Evolutionary conservation across 306 rosid species (phyloP), one percentile per base, ranked within the genome.

Genomic region (Vicia villosa): DNA sequence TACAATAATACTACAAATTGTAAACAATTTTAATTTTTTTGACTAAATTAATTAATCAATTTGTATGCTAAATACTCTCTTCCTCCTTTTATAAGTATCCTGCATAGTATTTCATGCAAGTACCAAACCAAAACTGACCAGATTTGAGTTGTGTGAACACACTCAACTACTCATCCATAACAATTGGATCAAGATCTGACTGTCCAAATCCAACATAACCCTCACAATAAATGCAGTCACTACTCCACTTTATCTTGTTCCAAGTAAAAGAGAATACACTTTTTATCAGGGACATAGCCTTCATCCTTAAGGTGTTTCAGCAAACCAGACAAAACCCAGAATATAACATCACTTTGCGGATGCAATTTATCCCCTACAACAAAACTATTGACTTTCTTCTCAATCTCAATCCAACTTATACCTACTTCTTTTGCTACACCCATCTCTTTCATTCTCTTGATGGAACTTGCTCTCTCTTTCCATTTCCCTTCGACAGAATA

Each of bases 401-500:
- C 86, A 3, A 88, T 82, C 86, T 90, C 97, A 41, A 85, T 80
- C 93, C 96, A 93, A 80, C 97, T 88, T 62, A 80, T 71, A 62
- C 96, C 98, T 38, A 86, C 84, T 80, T 90, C 96, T 84, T 90
- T 93, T 54, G 83, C 78, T 5, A 84, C 80, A 17, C 94, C 86
- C 79, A 79, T 81, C 72, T 85, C 90, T 80, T 88, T 93, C 96
- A 88, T 88, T 61, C 78, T 87, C 85, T 83, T 93, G 15, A 93
- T 82, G 49, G 91, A 74, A 49, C 54, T 59, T 45, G 96, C 98
- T 81, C 98, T 90, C 60, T 91, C 94, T 74, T 86, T 88, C 98
- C 98, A 90, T 60, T 78, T 90, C 77, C 96, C 90, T 77, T 90
- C 87, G 8, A 71, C 68, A 43, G 97, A 93, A 84, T 93, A 90